phyloP scores from a whole-genome alignment of 106 monocot genomes.

The Apostasia ramifera region DNA sequence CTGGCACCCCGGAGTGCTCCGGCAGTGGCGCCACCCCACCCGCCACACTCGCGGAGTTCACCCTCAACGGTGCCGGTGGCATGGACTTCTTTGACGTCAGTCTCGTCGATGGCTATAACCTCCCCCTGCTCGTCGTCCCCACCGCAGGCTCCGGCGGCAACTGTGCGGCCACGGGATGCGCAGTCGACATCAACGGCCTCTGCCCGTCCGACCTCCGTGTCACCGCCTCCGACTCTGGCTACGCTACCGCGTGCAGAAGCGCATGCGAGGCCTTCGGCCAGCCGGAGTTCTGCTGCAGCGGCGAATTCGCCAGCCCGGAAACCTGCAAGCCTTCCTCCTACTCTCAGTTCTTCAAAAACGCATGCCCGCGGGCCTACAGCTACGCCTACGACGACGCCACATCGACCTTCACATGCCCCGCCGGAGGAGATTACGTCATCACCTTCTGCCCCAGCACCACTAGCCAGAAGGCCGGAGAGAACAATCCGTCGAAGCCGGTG shows the following conservation, averaged over 20 bases:
- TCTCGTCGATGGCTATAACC: slow-evolving; percentile 50
- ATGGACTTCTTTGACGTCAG: slow-evolving; percentile 1
- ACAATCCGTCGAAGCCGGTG: neutral
- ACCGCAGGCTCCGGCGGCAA: slow-evolving; percentile 10
- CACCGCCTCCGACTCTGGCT: slow-evolving; percentile 2
- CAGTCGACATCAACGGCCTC: slow-evolving; percentile 46
- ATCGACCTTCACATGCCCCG: slow-evolving; percentile 73
- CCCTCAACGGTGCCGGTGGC: slow-evolving; percentile 36
- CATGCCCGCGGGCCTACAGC: slow-evolving; percentile 73
- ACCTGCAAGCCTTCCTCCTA: slow-evolving; percentile 63
- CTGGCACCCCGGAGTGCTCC: slow-evolving; percentile 33
- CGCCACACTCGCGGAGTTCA: slow-evolving; percentile 51
- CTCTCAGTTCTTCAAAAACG: slow-evolving; percentile 85
- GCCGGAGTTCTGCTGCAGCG: slow-evolving; percentile 68
- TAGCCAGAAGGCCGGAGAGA: neutral
- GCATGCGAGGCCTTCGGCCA: slow-evolving; percentile 72
- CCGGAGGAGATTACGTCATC: slow-evolving; percentile 38
- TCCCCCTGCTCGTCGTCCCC: slow-evolving; percentile 40
- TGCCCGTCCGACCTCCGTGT: slow-evolving; percentile 67
- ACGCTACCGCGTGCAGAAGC: slow-evolving; percentile 54
- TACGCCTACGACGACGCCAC: slow-evolving; percentile 86
- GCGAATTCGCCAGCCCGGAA: slow-evolving; percentile 55
- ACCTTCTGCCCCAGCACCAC: slow-evolving; percentile 72
- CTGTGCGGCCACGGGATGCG: slow-evolving; percentile 47
- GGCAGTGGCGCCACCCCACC: slow-evolving; percentile 40